These are phyloP conservation scores for Penicillium lividum DNA, from an alignment of 495 filamentous ascomycete species.

Conservation along the genomic window DNA sequence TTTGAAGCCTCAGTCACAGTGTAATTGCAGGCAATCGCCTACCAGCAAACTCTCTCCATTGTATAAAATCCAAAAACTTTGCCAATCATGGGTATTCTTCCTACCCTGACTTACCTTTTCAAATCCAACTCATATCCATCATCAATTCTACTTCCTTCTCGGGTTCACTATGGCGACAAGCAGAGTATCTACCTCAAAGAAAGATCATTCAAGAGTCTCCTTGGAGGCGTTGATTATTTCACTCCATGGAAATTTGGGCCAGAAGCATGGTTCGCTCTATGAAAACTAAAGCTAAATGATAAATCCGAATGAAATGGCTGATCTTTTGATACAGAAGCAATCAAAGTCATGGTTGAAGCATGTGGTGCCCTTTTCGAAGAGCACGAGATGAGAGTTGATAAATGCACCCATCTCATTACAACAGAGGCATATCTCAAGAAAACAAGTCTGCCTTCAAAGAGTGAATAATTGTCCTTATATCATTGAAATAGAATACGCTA, in stretches of 20 bases:
- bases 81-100: too few species aligned
- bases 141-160: too few species aligned
- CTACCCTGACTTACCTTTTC: too few species aligned
- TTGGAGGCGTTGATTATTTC: not conserved
- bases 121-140: too few species aligned
- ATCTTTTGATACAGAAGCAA: not conserved
- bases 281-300: not conserved
- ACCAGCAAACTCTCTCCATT: too few species aligned
- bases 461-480: slow-evolving; percentile 3
- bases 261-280: not conserved
- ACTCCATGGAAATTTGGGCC: not conserved
- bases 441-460: not conserved
- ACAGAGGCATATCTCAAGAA: slow-evolving; percentile 6
- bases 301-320: not conserved
- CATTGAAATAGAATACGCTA: not conserved
- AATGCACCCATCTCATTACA: slow-evolving; percentile 24
- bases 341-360: slow-evolving; percentile 11
- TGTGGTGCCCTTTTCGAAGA: slow-evolving; percentile 12
- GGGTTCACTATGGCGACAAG: not conserved
- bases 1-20: not conserved
- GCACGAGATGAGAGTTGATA: not conserved
- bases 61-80: too few species aligned
- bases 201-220: not conserved
- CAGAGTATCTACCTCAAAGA: not conserved
- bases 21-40: not conserved